These are phyloP conservation scores for Starmerella apis DNA, from an alignment of 805 yeast genomes.

Conservation along the genomic window DNA sequence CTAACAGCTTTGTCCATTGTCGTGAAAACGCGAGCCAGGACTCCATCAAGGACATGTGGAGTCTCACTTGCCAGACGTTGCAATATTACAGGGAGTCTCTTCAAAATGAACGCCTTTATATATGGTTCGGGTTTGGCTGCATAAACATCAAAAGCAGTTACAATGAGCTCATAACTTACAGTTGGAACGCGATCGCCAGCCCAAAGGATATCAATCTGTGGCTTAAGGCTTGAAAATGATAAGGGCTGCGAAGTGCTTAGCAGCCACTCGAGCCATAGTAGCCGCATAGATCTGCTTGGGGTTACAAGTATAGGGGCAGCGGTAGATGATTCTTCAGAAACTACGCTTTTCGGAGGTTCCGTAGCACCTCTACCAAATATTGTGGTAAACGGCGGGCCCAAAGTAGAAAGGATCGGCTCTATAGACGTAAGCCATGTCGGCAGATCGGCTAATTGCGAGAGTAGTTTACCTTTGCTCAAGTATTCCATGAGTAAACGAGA, in stretches of 20 bases:
- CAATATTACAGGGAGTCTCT: conserved; percentile 40
- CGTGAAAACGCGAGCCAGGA: conserved; percentile 24
- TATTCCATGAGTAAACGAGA: conserved; percentile 9
- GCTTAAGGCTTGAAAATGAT: conserved; percentile 2
- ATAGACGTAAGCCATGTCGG: neutral
- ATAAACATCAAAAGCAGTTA: conserved; percentile 36
- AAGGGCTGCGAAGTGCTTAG: conserved; percentile 19
- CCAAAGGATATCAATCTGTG: conserved; percentile 25
- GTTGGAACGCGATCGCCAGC: conserved; percentile 25
- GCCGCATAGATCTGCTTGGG: conserved; percentile 19
- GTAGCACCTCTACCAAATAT: neutral
- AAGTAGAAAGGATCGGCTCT: neutral
- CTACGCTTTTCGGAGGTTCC: neutral
- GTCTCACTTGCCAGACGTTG: conserved; percentile 29
- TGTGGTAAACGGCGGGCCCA: neutral
- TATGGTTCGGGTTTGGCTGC: conserved; percentile 11
- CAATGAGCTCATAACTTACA: conserved; percentile 35
- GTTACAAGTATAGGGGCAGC: neutral
- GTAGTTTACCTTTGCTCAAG: conserved; percentile 1
- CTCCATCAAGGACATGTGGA: conserved; percentile 32
- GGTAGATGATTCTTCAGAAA: neutral
- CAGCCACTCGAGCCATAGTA: conserved; percentile 26
- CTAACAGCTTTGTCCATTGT: conserved; percentile 26
- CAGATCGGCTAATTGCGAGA: neutral
- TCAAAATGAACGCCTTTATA: conserved; percentile 34